Evolutionary conservation across 306 rosid genomes (phyloP).

Genomic region (Adenanthera pavonina): DNA sequence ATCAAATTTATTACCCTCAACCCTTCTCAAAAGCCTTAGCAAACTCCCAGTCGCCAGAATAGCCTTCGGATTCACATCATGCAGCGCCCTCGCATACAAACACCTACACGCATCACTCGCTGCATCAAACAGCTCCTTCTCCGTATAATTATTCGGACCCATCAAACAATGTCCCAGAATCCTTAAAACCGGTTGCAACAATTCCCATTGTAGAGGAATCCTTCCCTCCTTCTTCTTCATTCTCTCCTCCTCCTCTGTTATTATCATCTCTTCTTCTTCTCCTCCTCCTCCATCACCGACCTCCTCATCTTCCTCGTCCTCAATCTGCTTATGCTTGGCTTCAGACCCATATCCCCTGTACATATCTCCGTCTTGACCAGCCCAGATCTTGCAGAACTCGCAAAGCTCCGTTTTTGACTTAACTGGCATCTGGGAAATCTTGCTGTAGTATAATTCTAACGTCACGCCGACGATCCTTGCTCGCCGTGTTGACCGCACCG

Average conservation of each 20-base stretch:
- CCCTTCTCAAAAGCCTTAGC: constrained; percentile 47
- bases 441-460: constrained; percentile 56
- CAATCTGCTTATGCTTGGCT: neutral
- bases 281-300: neutral
- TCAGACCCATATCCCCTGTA: constrained; percentile 12
- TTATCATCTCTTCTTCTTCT: neutral
- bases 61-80: constrained; percentile 68
- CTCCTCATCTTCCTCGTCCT: neutral
- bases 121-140: constrained; percentile 32
- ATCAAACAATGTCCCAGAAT: constrained; percentile 69
- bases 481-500: constrained; percentile 67
- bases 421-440: constrained; percentile 49
- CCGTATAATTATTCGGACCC: constrained; percentile 36
- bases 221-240: constrained; percentile 46
- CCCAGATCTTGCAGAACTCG: constrained; percentile 67
- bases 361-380: constrained; percentile 54
- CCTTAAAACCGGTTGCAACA: constrained; percentile 67
- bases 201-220: constrained; percentile 74
- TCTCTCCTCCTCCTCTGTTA: neutral
- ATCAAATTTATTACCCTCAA: neutral
- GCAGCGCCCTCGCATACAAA: constrained; percentile 65
- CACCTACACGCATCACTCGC: constrained; percentile 61
- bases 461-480: constrained; percentile 74
- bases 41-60: constrained; percentile 71
- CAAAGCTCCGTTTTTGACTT: constrained; percentile 69